Evolutionary conservation across 176 grass and related monocot species (phyloP), one percentile per base, ranked within the genome.

Genomic region (Zoysia japonica): DNA sequence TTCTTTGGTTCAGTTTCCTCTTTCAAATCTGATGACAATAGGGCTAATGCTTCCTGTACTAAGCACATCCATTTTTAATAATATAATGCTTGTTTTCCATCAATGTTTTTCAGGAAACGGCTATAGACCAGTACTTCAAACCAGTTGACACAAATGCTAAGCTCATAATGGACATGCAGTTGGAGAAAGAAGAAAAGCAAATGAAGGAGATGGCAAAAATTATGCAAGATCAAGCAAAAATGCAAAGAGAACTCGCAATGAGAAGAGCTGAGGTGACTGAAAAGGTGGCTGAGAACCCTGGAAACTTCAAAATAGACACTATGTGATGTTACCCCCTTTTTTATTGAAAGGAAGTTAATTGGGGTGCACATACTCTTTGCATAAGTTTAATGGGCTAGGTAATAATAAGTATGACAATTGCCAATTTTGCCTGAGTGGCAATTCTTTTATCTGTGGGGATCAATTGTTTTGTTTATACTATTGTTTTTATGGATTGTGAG

Each of bases 61-160:
- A 46, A 68, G 20, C 39, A 16, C 61, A 72, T 11, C 13, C 46
- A 43, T 52, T 37, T 39, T 20, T 16, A 20, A 63, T 40, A 63
- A 64, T 10, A 48, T 61, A 76, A 80, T 28, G 28, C 44, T 35
- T 51, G 43, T 66, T 76, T 63, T 47, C 55, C 20, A 71, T 77
- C 20, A 19, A 80, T 42, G 72, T 81, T 77, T 28, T 76, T 42
- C 78, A 94, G 96, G 96, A 98, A 89, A 78, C 90, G 60, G 78
- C 90, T 62, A 94, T 98, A 38, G 92, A 98, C 44, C 79, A 92
- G 20, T 92, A 94, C 70, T 98, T 98, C 76, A 91, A 98, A 78
- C 92, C 92, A 50, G 87, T 98, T 19, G 96, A 93, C 80, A 88
- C 89, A 72, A 77, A 79, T 65, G 90, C 90, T 64, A 44, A 98